phyloP scores from a whole-genome alignment of 2,329 filamentous ascomycete genomes.

The Monosporascus sp. region DNA sequence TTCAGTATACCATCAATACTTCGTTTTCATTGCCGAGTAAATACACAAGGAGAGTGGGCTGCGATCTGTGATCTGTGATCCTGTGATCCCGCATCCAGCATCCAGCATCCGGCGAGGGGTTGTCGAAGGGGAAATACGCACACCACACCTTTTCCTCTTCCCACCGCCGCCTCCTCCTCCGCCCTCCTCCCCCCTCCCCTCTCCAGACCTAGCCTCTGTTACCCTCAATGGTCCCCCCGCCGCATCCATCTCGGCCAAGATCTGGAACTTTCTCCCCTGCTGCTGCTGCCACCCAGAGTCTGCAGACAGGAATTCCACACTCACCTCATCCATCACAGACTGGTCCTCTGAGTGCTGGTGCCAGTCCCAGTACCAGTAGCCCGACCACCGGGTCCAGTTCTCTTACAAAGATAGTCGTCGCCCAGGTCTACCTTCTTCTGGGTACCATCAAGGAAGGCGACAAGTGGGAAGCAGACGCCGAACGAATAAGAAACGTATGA shows the following conservation, averaged over 20 bases:
- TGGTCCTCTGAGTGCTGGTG: constrained; percentile 53
- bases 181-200: constrained; percentile 12
- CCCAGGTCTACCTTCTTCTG: constrained; percentile 90
- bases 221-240: constrained; percentile 31
- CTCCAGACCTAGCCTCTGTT: constrained; percentile 18
- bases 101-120: constrained; percentile 21
- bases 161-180: constrained; percentile 4
- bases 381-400: constrained; percentile 56
- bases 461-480: constrained; percentile 89
- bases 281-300: constrained; percentile 44
- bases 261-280: constrained; percentile 61
- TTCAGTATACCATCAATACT: neutral
- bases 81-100: neutral
- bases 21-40: neutral
- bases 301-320: constrained; percentile 52
- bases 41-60: neutral
- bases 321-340: constrained; percentile 53
- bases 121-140: constrained; percentile 19
- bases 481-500: constrained; percentile 84
- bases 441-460: constrained; percentile 89
- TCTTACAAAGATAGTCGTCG: constrained; percentile 88
- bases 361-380: constrained; percentile 57
- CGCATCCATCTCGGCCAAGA: constrained; percentile 38
- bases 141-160: constrained; percentile 8
- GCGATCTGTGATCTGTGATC: constrained; percentile 4